Evolutionary conservation across 345 rosid species (phyloP), one percentile per base, ranked within the genome.

Genomic region (Hevea brasiliensis): DNA sequence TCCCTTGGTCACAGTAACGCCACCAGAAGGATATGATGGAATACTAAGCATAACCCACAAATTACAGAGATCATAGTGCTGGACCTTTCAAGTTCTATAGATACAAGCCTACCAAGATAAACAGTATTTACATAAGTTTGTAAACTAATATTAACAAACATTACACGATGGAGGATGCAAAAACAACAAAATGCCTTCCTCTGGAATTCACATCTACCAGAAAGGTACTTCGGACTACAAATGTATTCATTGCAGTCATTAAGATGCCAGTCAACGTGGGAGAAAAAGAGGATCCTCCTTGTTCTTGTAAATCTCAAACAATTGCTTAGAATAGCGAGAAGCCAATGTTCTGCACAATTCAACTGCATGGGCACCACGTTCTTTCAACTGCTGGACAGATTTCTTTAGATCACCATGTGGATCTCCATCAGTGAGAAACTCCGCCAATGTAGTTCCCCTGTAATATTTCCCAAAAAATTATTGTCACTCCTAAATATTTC

Each of bases 281-380:
- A 55, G 73, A 65, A 91, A 90, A 60, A 81, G 84, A 26, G 84
- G 89, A 80, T 84, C 94, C 77, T 91, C 89, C 72, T 84, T 80
- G 75, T 81, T 87, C 72, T 84, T 75, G 71, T 84, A 93, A 65
- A 91, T 93, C 77, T 81, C 50, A 26, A 93, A 93, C 77, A 93
- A 69, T 65, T 93, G 97, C 79, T 84, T 89, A 0, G 92, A 87
- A 75, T 94, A 90, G 27, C 23, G 82, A 20, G 45, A 32, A 32
- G 92, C 96, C 35, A 93, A 67, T 0, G 42, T 69, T 76, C 83
- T 79, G 84, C 96, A 91, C 41, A 53, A 44, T 72, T 86, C 92
- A 57, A 86, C 80, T 0, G 71, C 91, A 12, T 68, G 59, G 18
- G 42, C 51, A 42, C 83, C 81, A 72, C 65, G 72, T 21, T 58